A percentile compares a stretch with the other conserved stretches of the same genome.
phyloP scores from a whole-genome alignment of 768 basidiomycete genomes.

The Candolleomyces aberdarensis region DNA sequence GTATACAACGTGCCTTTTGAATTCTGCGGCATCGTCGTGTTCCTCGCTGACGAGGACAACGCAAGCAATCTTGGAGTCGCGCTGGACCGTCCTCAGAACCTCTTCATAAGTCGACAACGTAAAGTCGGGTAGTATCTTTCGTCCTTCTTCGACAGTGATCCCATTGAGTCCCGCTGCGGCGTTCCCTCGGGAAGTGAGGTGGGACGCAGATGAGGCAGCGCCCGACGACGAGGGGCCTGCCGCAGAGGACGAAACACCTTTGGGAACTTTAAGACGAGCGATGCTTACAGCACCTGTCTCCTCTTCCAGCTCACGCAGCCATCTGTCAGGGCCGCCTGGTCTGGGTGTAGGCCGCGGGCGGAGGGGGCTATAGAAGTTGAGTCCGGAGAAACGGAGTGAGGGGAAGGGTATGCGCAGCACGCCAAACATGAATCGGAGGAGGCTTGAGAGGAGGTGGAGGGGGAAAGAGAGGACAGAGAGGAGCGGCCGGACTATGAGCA shows the following conservation, averaged over 20 bases:
- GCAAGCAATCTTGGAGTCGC: conserved; percentile 71
- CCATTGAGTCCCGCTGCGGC: conserved; percentile 12
- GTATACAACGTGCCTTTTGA: conserved; percentile 62
- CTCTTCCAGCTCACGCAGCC: conserved; percentile 80
- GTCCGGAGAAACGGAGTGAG: conserved; percentile 45
- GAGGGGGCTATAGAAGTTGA: conserved; percentile 43
- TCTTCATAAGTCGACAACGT: conserved; percentile 78
- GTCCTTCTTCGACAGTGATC: conserved; percentile 28
- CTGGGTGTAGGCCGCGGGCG: conserved; percentile 29
- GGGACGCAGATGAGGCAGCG: conserved; percentile 16
- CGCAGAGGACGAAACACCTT: conserved; percentile 32
- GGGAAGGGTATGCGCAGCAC: conserved; percentile 69
- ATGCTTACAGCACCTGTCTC: conserved; percentile 75
- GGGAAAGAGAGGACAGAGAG: conserved; percentile 56
- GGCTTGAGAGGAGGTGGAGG: conserved; percentile 51
- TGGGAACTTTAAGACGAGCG: conserved; percentile 33
- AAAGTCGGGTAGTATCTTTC: conserved; percentile 75
- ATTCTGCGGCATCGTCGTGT: conserved; percentile 85
- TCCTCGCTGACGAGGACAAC: conserved; percentile 84
- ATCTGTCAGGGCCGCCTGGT: conserved; percentile 65
- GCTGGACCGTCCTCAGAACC: conserved; percentile 66
- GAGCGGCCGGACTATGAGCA: conserved; percentile 33
- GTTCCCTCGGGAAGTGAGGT: conserved; percentile 36
- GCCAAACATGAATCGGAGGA: conserved; percentile 65
- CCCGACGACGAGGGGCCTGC: conserved; percentile 33